These are phyloP conservation scores for Colletotrichum sp. DNA, from an alignment of 2,329 filamentous ascomycete genomes.

Conservation along the genomic window DNA sequence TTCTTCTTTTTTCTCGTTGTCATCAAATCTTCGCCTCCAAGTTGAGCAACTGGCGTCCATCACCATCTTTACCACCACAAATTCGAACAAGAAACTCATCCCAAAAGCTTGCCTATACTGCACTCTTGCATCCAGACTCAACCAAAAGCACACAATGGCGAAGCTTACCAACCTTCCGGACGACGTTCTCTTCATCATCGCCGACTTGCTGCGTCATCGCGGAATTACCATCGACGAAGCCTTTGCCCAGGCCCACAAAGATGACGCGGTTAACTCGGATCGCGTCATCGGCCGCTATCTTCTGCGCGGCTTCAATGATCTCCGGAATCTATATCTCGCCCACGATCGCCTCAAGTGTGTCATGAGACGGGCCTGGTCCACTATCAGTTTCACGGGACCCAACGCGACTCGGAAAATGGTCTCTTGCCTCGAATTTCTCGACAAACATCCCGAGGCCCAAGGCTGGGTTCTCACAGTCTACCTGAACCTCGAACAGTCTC, in stretches of 20 bases:
- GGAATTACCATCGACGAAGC: background rate
- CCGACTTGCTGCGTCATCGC: background rate
- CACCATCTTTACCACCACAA: background rate
- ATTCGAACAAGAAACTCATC: background rate
- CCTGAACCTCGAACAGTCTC: background rate
- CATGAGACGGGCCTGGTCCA: background rate
- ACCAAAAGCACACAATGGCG: background rate
- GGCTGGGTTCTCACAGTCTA: background rate
- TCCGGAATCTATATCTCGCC: fast-evolving
- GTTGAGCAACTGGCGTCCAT: background rate
- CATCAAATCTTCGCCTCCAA: background rate
- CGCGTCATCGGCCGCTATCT: background rate
- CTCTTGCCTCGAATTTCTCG: background rate
- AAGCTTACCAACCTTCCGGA: background rate
- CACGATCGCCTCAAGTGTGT: fast-evolving
- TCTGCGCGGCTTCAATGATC: background rate
- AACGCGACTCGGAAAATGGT: background rate
- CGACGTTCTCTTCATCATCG: background rate
- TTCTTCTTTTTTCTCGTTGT: background rate
- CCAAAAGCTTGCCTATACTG: fast-evolving
- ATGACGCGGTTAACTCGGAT: background rate
- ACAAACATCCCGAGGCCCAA: background rate
- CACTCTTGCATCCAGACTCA: background rate
- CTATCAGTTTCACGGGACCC: background rate
- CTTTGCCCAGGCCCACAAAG: background rate